Percentiles rank a stretch among this genome's conserved stretches.
These are phyloP conservation scores for Carallia brachiata DNA, from an alignment of 345 rosid genomes.

Conservation along the genomic window DNA sequence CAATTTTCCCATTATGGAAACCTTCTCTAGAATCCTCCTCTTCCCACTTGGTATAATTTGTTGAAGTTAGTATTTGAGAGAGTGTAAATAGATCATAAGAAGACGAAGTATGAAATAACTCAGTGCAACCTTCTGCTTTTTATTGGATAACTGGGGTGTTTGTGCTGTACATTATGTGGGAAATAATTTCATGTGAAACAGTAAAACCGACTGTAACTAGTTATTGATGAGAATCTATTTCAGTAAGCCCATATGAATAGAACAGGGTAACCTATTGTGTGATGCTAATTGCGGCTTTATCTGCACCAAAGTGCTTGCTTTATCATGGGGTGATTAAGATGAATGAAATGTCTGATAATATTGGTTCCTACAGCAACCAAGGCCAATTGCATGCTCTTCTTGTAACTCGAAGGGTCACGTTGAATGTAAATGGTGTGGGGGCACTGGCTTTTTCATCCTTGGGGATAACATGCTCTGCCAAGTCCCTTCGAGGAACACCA, in stretches of 20 bases:
- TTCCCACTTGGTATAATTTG: background rate
- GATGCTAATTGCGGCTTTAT: background rate
- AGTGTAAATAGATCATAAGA: background rate
- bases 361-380: slow-evolving; percentile 62
- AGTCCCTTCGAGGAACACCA: slow-evolving; percentile 84
- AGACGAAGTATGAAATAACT: too few species aligned
- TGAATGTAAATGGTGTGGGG: slow-evolving; percentile 90
- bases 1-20: too few species aligned
- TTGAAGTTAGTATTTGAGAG: background rate
- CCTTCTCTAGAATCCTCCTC: background rate
- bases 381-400: slow-evolving; percentile 66
- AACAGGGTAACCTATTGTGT: background rate
- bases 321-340: background rate
- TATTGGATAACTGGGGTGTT: too few species aligned
- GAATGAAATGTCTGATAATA: background rate
- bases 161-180: too few species aligned
- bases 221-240: too few species aligned
- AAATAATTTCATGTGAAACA: too few species aligned
- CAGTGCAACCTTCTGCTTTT: too few species aligned
- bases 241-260: too few species aligned
- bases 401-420: slow-evolving; percentile 66
- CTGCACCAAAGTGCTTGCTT: background rate
- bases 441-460: slow-evolving; percentile 85
- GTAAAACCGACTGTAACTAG: too few species aligned
- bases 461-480: slow-evolving; percentile 95